A percentile compares a stretch with the other conserved stretches of the same genome.
Evolutionary conservation across 2,329 filamentous ascomycete genomes (phyloP).

Genomic region (Laburnicola sp.): DNA sequence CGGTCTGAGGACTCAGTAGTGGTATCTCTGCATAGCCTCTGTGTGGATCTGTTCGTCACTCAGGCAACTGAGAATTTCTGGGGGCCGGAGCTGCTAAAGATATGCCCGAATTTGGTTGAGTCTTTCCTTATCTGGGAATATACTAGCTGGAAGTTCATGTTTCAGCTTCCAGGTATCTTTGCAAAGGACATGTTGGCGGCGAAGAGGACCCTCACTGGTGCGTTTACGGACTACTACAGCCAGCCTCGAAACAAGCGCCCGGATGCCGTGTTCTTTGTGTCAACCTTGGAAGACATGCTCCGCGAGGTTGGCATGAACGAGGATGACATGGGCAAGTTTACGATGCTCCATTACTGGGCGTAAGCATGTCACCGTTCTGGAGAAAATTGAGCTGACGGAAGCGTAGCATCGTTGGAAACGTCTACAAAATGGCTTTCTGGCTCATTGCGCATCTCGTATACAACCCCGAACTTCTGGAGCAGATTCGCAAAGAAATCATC

Average conservation of each 20-base stretch:
- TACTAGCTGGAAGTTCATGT: conserved; percentile 19
- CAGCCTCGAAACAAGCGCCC: conserved; percentile 4
- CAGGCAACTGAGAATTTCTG: too few species aligned
- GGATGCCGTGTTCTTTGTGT: conserved; percentile 10
- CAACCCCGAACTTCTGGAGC: conserved; percentile 11
- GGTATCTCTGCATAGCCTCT: too few species aligned
- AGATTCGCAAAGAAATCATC: conserved; percentile 14
- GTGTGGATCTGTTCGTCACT: too few species aligned
- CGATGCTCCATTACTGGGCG: conserved; percentile 21
- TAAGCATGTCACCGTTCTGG: conserved; percentile 8
- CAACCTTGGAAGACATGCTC: conserved; percentile 13
- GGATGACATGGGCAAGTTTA: conserved; percentile 14
- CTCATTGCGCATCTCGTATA: conserved; percentile 12
- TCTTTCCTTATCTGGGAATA: conserved; percentile 17
- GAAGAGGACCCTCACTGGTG: conserved; percentile 6
- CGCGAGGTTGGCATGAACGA: conserved; percentile 13
- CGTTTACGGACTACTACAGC: conserved; percentile 12
- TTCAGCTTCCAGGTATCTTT: conserved; percentile 12
- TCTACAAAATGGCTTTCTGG: conserved; percentile 24
- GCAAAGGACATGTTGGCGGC: conserved; percentile 15
- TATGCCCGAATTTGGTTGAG: too few species aligned
- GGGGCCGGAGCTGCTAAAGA: too few species aligned
- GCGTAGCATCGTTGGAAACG: conserved; percentile 17
- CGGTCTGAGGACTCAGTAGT: background rate
- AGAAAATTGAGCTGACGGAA: background rate